Base-by-base conservation (phyloP, 257 asterid genomes). In the Echium plantagineum region DNA sequence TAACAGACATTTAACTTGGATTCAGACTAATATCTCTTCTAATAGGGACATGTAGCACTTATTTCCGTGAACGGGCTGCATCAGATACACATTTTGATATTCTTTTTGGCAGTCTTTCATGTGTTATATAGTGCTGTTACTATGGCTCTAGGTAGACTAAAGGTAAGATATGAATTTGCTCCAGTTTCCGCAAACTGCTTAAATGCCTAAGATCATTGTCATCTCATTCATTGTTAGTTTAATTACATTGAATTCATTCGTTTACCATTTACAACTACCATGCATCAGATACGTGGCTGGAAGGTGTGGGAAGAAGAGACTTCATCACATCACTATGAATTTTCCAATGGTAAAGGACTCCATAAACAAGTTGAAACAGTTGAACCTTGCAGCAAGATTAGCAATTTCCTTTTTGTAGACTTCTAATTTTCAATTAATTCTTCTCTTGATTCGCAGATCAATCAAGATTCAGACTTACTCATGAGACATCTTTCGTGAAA, bases 81-180 rank as follows among this genome's bases (percentile, higher is more conserved):
- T 69, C 91, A 83, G 66, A 79, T 83, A 53, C 91, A 83, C 73
- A 81, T 83, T 55, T 79, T 83, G 82, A 78, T 83, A 30, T 83
- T 83, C 85, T 83, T 83, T 55, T 69, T 83, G 55, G 91, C 91
- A 13, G 78, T 78, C 52, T 78, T 83, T 60, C 91, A 83, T 24
- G 85, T 83, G 73, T 67, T 83, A 32, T 83, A 83, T 68, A 67
- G 91, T 51, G 80, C 87, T 17, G 21, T 79, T 17, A 83, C 91
- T 2, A 78, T 83, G 91, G 77, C 69, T 68, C 76, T 83, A 1
- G 91, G 91, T 30, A 74, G 85, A 66, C 48, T 76, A 69, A 81
- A 83, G 85, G 91, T 83, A 72, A 31, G 10, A 42, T 42, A 42
- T 42, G 18, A 7, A 16, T 17, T 8, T 17, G 6, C 21, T 42